Percentiles rank a stretch among this genome's conserved stretches.
These are phyloP conservation scores for Hypoxylon sp. DNA, from an alignment of 2,329 filamentous ascomycete species.

Conservation along the genomic window DNA sequence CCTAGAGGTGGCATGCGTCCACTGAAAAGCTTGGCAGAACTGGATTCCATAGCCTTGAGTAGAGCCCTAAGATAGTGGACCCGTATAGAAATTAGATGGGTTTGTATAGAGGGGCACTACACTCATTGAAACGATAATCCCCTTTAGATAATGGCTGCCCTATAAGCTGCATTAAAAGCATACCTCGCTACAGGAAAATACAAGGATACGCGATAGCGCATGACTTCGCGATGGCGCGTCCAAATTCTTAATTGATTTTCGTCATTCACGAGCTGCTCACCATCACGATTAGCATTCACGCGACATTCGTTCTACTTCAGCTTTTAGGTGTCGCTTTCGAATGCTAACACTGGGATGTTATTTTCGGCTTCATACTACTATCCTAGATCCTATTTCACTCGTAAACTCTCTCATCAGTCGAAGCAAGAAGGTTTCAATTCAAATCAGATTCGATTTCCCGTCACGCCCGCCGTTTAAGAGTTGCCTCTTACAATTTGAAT, in stretches of 20 bases:
- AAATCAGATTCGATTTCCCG: slow-evolving; percentile 1
- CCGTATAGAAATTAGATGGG: no score
- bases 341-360: neutral
- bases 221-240: slow-evolving; percentile 39
- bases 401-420: neutral
- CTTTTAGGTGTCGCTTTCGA: neutral
- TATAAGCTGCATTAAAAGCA: neutral
- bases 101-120: no score
- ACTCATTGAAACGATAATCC: no score
- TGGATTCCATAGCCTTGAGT: no score
- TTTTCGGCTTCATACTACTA: neutral
- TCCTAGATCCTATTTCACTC: neutral
- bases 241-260: slow-evolving; percentile 40
- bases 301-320: slow-evolving; percentile 30
- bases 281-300: slow-evolving; percentile 20
- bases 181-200: slow-evolving; percentile 26
- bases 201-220: slow-evolving; percentile 34
- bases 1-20: neutral
- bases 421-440: slow-evolving; percentile 7
- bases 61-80: no score
- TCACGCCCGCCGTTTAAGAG: neutral
- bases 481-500: neutral
- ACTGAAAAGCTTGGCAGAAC: neutral
- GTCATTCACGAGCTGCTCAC: slow-evolving; percentile 17
- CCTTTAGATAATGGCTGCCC: no score